These are phyloP conservation scores for Ogataea nonfermentans DNA, from an alignment of 805 yeast species.

Conservation along the genomic window DNA sequence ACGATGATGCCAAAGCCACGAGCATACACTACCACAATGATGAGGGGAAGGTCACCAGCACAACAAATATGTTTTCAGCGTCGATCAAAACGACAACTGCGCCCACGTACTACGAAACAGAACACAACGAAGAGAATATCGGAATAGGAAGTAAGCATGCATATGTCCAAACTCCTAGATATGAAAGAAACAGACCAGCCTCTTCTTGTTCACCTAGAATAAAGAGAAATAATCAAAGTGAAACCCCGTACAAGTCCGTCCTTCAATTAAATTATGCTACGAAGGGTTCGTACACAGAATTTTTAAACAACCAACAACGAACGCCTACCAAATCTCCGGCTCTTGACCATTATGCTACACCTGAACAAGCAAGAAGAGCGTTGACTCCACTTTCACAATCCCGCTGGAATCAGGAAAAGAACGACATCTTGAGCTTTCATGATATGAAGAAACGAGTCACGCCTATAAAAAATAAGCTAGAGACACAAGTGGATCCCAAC, in stretches of 20 bases:
- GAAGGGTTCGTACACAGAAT: not conserved
- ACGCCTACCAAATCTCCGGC: conserved; percentile 10
- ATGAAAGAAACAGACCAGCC: conserved; percentile 11
- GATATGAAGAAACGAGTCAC: conserved; percentile 5
- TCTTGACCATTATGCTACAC: conserved; percentile 21
- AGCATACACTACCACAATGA: conserved; percentile 11
- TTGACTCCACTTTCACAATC: conserved; percentile 23
- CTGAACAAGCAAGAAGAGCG: conserved; percentile 27
- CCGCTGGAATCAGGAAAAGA: conserved; percentile 9
- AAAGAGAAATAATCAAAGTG: conserved; percentile 20
- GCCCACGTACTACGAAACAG: conserved; percentile 11
- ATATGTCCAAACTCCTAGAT: conserved; percentile 18
- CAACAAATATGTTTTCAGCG: conserved; percentile 22
- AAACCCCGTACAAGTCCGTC: conserved; percentile 11
- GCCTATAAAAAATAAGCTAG: conserved; percentile 1
- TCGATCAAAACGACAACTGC: conserved; percentile 19
- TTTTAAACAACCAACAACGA: not conserved
- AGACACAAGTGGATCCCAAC: too few species aligned
- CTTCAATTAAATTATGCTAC: conserved; percentile 14
- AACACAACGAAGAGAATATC: conserved; percentile 1
- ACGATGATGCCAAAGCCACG: conserved; percentile 4
- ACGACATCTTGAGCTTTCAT: conserved; percentile 3
- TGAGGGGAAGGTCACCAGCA: conserved; percentile 14
- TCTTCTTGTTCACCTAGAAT: conserved; percentile 24
- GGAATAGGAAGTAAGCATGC: conserved; percentile 18